phyloP scores from a whole-genome alignment of 2,329 filamentous ascomycete species.

The Elsinoe arachidis region DNA sequence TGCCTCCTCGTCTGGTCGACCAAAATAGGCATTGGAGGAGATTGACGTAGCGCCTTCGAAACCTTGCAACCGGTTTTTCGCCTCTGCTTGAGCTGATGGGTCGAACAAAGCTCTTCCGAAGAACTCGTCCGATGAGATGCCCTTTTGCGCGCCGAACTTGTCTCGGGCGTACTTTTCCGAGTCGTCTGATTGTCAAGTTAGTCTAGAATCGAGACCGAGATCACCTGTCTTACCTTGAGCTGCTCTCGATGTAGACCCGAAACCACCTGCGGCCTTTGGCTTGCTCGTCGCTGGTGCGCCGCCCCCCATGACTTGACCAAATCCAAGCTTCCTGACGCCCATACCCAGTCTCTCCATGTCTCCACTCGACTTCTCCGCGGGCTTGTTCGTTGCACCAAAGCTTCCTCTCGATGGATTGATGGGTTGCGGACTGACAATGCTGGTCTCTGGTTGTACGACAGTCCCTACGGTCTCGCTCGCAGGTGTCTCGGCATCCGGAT shows the following conservation, averaged over 20 bases:
- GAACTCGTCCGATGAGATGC: constrained; percentile 96
- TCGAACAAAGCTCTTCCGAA: constrained; percentile 88
- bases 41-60: constrained; percentile 91
- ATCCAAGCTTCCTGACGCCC: constrained; percentile 76
- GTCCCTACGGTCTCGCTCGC: constrained; percentile 28
- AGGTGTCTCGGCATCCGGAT: constrained; percentile 66
- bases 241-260: constrained; percentile 61
- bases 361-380: constrained; percentile 51
- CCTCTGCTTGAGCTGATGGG: constrained; percentile 69
- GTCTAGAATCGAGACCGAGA: background rate
- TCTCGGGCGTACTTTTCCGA: constrained; percentile 72
- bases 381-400: constrained; percentile 51
- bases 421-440: constrained; percentile 67
- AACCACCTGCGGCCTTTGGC: constrained; percentile 65
- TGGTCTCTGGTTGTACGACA: constrained; percentile 45
- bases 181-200: constrained; percentile 45
- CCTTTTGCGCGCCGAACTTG: constrained; percentile 89
- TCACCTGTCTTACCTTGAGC: background rate
- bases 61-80: constrained; percentile 76
- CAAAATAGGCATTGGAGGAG: constrained; percentile 96
- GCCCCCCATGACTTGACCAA: constrained; percentile 66
- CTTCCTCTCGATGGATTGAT: constrained; percentile 56
- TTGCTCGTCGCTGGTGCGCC: constrained; percentile 45
- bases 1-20: constrained; percentile 67
- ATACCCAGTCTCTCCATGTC: constrained; percentile 87